Evolutionary conservation across 192 early-diverging fungal genomes (phyloP), one percentile per base, ranked within the genome.

Genomic region (Mortierella antarctica): DNA sequence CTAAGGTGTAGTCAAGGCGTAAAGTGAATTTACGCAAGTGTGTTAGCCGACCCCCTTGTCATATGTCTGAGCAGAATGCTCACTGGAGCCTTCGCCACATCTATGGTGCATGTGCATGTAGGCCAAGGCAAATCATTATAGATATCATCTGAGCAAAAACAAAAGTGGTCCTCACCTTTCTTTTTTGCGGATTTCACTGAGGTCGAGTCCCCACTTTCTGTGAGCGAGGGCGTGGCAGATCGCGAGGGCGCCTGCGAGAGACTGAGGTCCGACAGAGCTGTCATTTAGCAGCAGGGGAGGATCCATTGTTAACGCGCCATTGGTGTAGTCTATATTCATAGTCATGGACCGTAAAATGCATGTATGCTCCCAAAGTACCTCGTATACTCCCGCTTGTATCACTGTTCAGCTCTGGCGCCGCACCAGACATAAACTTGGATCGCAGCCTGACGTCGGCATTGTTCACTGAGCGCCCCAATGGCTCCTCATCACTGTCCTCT

Each of bases 141-240:
- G 23, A 50, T 4, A 59, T 9, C 44, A 48, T n/a, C 23, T n/a
- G 7, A 13, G 7, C 50, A 53, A 49, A 14, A 20, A 49, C 2
- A 20, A 49, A 44, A 41, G 15, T n/a, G 2, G 49, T 17, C 2
- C 77, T 62, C 64, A 80, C 77, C 48, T 55, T 80, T 80, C 61
- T 80, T 80, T 17, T 70, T 71, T 0, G 62, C 14, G 7, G 70
- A 72, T 40, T 64, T 68, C 12, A 80, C 21, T 44, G 77, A 80
- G 2, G 15, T 63, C 9, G 70, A 23, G 20, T 80, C 76, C 23
- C 51, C 41, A 13, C 21, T 69, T 12, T 64, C 77, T 5, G 59
- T 52, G 39, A 56, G 10, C 6, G 76, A 71, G 4, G 62, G 56
- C 2, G 70, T 67, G 0, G n/a, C 57, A 9, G 65, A 56, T 0